Evolutionary conservation across 1,284 basidiomycete species (phyloP), one percentile per base, ranked within the genome.

Genomic region (Ustilago shanxiensis): DNA sequence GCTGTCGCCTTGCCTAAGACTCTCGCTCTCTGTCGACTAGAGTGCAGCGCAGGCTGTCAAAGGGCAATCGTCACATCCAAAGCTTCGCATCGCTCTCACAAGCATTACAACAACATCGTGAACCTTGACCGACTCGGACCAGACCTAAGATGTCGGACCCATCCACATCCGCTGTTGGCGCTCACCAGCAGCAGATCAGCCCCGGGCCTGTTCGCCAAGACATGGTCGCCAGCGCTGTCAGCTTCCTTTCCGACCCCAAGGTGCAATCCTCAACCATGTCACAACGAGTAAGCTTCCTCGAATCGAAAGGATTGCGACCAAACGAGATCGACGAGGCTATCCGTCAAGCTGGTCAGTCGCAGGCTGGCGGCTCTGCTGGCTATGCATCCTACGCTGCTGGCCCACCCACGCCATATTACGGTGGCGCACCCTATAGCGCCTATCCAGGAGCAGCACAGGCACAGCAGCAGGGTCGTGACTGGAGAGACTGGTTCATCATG

Each of bases 241-340:
- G 76, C 55, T 86, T 86, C 58, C 81, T 86, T 35, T 61, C 68
- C 7, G 83, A 86, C 51, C 83, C 84, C n/a, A 85, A 93, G 91
- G 87, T 89, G 28, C 84, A 87, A 84, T 88, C 91, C 29, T 93
- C 94, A 1, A 89, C 94, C 1, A 87, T 98, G 35, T 90, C 92
- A 5, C 93, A 96, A 85, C 90, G 93, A 55, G 90, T 99, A 57
- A 92, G 94, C 82, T 99, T 98, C 88, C 90, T 99, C 26, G 93
- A 98, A 84, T 92, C 94, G 6, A 98, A 98, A 86, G 96, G 96
- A 1, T 88, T 99, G 28, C 92, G 91, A 0, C 89, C 90, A 18
- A 85, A 89, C 14, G 96, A 99, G 87, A 95, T 98, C 73, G 94
- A 98, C 86, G 89, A 91, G 62, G 96, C 95, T 6, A 87, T 98